These are phyloP conservation scores for Phyllosticta paracitricarpa DNA, from an alignment of 2,329 filamentous ascomycete genomes.

Conservation along the genomic window DNA sequence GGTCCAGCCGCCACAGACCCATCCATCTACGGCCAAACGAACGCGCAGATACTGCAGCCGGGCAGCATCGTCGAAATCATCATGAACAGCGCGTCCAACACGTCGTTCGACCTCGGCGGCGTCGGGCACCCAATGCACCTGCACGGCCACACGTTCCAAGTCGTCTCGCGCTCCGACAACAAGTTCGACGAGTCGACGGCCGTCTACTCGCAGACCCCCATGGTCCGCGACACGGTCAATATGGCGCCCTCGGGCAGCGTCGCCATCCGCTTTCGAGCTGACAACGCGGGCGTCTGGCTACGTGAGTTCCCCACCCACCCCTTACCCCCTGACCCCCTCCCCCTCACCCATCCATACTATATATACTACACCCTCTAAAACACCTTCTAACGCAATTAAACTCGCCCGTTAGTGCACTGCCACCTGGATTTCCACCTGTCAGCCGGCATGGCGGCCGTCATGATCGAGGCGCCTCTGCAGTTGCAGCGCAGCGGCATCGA, in stretches of 20 bases:
- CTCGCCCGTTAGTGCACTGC: slow-evolving; percentile 53
- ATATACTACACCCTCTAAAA: neutral
- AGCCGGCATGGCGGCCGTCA: slow-evolving; percentile 21
- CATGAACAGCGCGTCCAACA: slow-evolving; percentile 15
- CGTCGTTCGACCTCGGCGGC: neutral
- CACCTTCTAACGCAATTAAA: slow-evolving; percentile 44
- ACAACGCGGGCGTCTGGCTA: slow-evolving; percentile 49
- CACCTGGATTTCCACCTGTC: slow-evolving; percentile 53
- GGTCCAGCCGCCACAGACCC: slow-evolving; percentile 47
- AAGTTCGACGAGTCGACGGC: slow-evolving; percentile 32
- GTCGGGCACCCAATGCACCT: slow-evolving; percentile 36
- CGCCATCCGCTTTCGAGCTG: slow-evolving; percentile 47
- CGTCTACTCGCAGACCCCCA: slow-evolving; percentile 45
- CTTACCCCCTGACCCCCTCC: no score
- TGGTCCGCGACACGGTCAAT: slow-evolving; percentile 59
- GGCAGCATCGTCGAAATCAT: slow-evolving; percentile 11
- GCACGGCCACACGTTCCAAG: slow-evolving; percentile 54
- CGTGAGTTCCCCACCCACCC: slow-evolving; percentile 26
- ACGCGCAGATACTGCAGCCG: slow-evolving; percentile 25
- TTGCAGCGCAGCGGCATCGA: slow-evolving; percentile 10
- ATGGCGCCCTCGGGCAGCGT: slow-evolving; percentile 54
- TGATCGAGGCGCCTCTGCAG: slow-evolving; percentile 21
- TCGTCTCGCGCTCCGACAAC: slow-evolving; percentile 43
- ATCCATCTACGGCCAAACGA: slow-evolving; percentile 49
- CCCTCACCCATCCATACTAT: neutral